Percentiles rank a stretch among this genome's conserved stretches.
Conservation (phyloP, 2,329 filamentous ascomycete genomes). For the Grosmannia serpens region DNA sequence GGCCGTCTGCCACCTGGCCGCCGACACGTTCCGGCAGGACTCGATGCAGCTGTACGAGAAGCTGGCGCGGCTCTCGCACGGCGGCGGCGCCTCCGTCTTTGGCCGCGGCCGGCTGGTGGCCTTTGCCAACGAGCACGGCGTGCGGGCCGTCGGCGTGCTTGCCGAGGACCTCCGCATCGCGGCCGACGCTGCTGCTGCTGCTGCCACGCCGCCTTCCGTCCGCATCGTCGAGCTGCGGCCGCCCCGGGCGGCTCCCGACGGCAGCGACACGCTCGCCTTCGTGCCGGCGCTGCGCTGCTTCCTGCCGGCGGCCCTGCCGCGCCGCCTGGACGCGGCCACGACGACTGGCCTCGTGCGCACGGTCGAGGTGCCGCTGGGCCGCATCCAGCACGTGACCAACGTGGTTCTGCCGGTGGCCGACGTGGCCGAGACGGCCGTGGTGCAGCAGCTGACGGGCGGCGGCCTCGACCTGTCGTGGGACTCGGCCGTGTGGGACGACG, state of each 20-base stretch:
- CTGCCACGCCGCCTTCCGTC: constrained; percentile 48
- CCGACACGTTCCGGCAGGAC: constrained; percentile 68
- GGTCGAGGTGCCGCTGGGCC: constrained; percentile 57
- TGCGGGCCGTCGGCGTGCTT: constrained; percentile 72
- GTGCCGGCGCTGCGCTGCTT: constrained; percentile 56
- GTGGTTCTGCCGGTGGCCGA: constrained; percentile 29
- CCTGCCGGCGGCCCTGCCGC: constrained; percentile 53
- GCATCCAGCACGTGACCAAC: constrained; percentile 76
- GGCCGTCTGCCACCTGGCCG: constrained; percentile 68
- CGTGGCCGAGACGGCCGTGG: neutral
- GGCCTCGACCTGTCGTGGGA: constrained; percentile 61
- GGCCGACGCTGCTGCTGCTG: constrained; percentile 20
- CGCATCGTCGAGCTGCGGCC: constrained; percentile 70
- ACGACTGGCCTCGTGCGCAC: constrained; percentile 32
- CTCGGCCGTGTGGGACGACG: constrained; percentile 67
- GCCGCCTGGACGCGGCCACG: constrained; percentile 53
- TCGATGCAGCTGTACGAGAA: constrained; percentile 70
- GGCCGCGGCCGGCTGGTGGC: constrained; percentile 65
- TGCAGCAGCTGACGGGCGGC: constrained; percentile 50
- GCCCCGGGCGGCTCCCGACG: constrained; percentile 55
- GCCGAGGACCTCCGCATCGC: constrained; percentile 28
- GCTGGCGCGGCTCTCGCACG: constrained; percentile 56
- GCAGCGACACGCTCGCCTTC: constrained; percentile 81
- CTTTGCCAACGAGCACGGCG: constrained; percentile 65
- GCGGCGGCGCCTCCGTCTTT: constrained; percentile 69